phyloP scores from a whole-genome alignment of 169 alveolate genomes.

The Eimeria maxima region DNA sequence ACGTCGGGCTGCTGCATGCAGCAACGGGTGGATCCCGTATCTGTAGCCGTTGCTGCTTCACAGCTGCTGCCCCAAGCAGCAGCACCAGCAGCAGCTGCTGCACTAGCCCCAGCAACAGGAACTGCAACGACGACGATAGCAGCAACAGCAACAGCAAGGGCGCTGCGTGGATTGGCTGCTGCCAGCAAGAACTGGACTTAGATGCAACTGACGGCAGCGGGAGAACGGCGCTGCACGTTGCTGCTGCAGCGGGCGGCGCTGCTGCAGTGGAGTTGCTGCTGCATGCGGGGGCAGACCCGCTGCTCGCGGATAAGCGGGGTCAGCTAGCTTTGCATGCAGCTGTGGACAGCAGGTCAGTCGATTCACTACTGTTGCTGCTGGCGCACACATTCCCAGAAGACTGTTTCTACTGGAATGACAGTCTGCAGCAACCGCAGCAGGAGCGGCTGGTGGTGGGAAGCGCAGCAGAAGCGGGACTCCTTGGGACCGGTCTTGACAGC shows the following conservation, averaged over 20 bases:
- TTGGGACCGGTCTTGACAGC: neutral
- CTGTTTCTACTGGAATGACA: constrained; percentile 37
- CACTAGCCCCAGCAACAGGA: neutral
- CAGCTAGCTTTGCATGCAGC: constrained; percentile 63
- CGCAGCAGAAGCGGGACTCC: constrained; percentile 4
- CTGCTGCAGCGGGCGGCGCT: constrained; percentile 48
- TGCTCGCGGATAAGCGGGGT: constrained; percentile 22
- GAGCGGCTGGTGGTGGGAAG: constrained; percentile 6
- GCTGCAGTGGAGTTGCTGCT: constrained; percentile 77
- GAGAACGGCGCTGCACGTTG: constrained; percentile 73
- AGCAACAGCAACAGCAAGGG: constrained; percentile 22
- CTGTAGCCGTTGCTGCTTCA: constrained; percentile 25
- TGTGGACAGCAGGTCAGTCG: constrained; percentile 61
- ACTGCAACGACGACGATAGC: neutral
- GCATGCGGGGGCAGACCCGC: constrained; percentile 78
- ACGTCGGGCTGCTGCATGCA: constrained; percentile 35
- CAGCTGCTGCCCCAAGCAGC: neutral
- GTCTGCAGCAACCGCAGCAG: constrained; percentile 30
- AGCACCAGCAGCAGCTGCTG: neutral
- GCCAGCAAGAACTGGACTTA: constrained; percentile 38
- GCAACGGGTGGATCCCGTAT: constrained; percentile 48
- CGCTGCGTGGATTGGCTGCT: neutral
- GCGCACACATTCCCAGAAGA: constrained; percentile 61
- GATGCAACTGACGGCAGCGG: constrained; percentile 74
- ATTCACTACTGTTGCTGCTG: constrained; percentile 60